Base-by-base conservation (phyloP, 495 filamentous ascomycete species). In the Penicillium coffeae region DNA sequence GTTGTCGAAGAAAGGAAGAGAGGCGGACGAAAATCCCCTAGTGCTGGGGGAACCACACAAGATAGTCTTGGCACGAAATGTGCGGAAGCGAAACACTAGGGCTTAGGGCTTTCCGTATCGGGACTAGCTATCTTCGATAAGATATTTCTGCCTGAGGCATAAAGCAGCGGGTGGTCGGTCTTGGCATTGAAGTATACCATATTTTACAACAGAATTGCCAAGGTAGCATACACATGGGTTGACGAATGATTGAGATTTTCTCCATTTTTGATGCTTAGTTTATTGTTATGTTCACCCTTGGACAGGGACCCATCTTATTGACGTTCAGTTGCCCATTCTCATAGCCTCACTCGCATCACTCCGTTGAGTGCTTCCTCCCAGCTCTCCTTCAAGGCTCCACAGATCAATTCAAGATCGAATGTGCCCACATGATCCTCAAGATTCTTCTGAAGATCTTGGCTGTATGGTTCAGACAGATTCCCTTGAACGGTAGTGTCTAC, bases 351-450 rank as follows among this genome's bases (percentile, higher is more conserved):
- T 6, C 38, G 38, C 53, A 75, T 37, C 32, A 74, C 48, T 9
- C 69, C 71, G 14, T 65, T 62, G 19, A 76, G 61, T 12, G 57
- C 70, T 36, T 73, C 69, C 34, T 72, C 69, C 73, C 73, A 76
- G 51, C 73, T 75, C 40, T 76, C 71, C 63, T 69, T 72, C 55
- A 76, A 48, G 35, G 66, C 57, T 16, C 66, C 70, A 44, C 65
- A 71, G 53, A 73, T 72, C 32, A 74, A 13, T 47, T 76, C 73
- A 39, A 75, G 42, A 4, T 56, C 58, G 16, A 69, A 60, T 35
- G 52, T 53, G 25, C 73, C 66, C 30, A 74, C 27, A 15, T 59
- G 60, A n/a, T 63, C 51, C 15, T 69, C 60, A 7, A 75, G 27
- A 15, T 61, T 60, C 8, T 55, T 45, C 10, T 60, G 62, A 34